These are phyloP conservation scores for Thermothielavioides terrestris DNA, from an alignment of 495 filamentous ascomycete genomes.

Conservation along the genomic window DNA sequence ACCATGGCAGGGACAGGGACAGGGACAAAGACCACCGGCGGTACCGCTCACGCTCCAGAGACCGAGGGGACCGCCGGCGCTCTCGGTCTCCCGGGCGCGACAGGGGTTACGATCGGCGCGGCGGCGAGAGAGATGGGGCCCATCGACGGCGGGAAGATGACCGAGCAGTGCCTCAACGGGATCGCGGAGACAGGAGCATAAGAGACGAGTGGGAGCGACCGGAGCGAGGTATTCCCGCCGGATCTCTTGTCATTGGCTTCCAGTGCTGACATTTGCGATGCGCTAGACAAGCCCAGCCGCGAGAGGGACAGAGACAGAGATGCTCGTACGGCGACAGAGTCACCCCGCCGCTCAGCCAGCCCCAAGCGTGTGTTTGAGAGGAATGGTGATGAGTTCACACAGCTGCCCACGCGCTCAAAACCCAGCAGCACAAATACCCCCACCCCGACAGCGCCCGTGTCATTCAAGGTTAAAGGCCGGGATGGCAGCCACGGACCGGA, in stretches of 20 bases:
- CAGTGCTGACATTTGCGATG: neutral
- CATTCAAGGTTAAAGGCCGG: slow-evolving; percentile 34
- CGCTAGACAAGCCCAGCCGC: slow-evolving; percentile 18
- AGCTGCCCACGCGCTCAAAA: slow-evolving; percentile 20
- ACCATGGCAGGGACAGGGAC: slow-evolving; percentile 26
- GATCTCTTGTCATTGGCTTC: neutral
- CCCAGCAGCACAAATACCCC: slow-evolving; percentile 34
- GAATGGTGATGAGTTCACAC: slow-evolving; percentile 11
- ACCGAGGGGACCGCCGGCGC: slow-evolving; percentile 26
- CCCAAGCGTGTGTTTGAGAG: neutral
- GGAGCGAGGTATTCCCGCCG: slow-evolving; percentile 26
- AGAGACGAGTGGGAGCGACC: slow-evolving; percentile 13
- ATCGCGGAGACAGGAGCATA: slow-evolving; percentile 12
- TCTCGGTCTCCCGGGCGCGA: slow-evolving; percentile 29
- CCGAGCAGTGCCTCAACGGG: slow-evolving; percentile 1
- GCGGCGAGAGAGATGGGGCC: slow-evolving; percentile 5
- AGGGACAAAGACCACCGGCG: slow-evolving; percentile 24
- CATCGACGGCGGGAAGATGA: slow-evolving; percentile 17
- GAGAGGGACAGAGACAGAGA: slow-evolving; percentile 17
- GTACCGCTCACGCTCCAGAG: slow-evolving; percentile 35
- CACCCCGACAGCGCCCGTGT: slow-evolving; percentile 23
- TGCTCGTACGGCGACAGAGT: slow-evolving; percentile 16
- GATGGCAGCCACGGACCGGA: slow-evolving; percentile 29
- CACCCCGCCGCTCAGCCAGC: slow-evolving; percentile 17
- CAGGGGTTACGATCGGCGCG: slow-evolving; percentile 28